These are phyloP conservation scores for Vitis rotundifolia DNA, from an alignment of 164 flowering plant species.

Conservation along the genomic window DNA sequence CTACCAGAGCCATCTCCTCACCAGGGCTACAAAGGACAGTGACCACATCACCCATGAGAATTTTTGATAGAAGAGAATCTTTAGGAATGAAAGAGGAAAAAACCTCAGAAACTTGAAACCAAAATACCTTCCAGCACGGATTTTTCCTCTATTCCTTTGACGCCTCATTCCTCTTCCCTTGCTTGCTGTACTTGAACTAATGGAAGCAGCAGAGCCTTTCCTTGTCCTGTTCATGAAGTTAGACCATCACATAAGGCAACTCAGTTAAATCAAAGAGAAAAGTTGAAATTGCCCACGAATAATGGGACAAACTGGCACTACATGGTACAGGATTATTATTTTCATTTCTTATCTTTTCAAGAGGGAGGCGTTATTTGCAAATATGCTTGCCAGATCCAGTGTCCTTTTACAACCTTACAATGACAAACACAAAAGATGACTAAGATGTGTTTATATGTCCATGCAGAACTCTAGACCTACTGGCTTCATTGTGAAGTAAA, in stretches of 20 bases:
- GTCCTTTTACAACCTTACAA: too few relatives aligned
- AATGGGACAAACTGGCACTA: not conserved
- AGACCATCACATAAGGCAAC: not conserved
- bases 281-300: not conserved
- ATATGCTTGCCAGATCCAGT: too few relatives aligned
- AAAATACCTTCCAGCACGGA: constrained; percentile 94
- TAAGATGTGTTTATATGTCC: too few relatives aligned
- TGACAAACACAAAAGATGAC: too few relatives aligned
- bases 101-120: not conserved
- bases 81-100: not conserved
- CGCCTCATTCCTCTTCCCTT: constrained; percentile 67
- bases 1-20: constrained; percentile 90
- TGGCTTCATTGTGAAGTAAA: too few relatives aligned
- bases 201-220: constrained; percentile 62
- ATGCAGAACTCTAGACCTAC: too few relatives aligned
- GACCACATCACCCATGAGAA: constrained; percentile 11
- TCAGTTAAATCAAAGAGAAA: constrained; percentile 2
- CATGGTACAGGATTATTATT: not conserved
- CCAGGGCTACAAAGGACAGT: constrained; percentile 59
- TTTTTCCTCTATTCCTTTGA: constrained; percentile 75
- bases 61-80: not conserved
- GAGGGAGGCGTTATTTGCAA: too few relatives aligned
- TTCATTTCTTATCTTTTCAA: not conserved
- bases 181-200: constrained; percentile 55
- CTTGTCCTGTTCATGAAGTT: constrained; percentile 50